These are phyloP conservation scores for Trichocladium antarcticum DNA, from an alignment of 495 filamentous ascomycete genomes.

Conservation along the genomic window DNA sequence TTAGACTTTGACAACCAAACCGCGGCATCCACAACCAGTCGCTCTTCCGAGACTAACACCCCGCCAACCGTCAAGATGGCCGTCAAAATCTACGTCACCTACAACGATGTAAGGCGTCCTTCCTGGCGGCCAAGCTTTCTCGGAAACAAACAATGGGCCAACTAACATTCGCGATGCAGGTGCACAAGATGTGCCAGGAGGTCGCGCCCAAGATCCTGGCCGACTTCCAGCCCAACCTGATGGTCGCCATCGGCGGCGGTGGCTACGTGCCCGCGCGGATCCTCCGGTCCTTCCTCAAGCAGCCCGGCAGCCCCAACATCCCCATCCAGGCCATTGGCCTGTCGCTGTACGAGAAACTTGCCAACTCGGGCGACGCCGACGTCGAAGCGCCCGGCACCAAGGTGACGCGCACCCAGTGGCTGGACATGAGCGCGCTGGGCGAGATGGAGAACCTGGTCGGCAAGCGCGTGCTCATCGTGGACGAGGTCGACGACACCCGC, in stretches of 20 bases:
- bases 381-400: slow-evolving; percentile 73
- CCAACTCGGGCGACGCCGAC: slow-evolving; percentile 40
- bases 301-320: slow-evolving; percentile 79
- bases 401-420: slow-evolving; percentile 96
- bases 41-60: slow-evolving; percentile 1
- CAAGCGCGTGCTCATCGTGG: slow-evolving; percentile 95
- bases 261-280: slow-evolving; percentile 97
- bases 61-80: slow-evolving; percentile 47
- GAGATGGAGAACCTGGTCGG: slow-evolving; percentile 89
- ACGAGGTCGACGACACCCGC: slow-evolving; percentile 96
- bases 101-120: slow-evolving; percentile 67
- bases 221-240: slow-evolving; percentile 80
- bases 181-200: slow-evolving; percentile 91
- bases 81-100: slow-evolving; percentile 86
- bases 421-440: slow-evolving; percentile 74
- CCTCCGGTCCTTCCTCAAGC: slow-evolving; percentile 94
- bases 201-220: slow-evolving; percentile 70
- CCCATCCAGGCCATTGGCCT: slow-evolving; percentile 98
- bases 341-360: slow-evolving; percentile 84
- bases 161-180: slow-evolving; percentile 39
- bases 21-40: not conserved
- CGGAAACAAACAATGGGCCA: not conserved
- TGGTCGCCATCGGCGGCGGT: slow-evolving; percentile 97
- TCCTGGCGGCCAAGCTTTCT: not conserved
- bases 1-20: not conserved